Evolutionary conservation across 129 eudicot genomes (phyloP).

Genomic region (Heracleum sosnowskyi): DNA sequence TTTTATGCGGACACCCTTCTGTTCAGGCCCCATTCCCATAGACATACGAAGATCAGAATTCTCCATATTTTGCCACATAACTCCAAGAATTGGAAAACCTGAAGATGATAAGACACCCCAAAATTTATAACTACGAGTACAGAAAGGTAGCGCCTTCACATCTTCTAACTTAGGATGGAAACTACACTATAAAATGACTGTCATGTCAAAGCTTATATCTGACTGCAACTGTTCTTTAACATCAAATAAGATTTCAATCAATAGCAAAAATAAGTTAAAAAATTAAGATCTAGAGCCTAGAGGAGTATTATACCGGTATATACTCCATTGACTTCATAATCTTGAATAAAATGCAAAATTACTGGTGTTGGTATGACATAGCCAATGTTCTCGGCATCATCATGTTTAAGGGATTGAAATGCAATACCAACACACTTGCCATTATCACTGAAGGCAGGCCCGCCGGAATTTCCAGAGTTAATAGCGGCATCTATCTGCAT

Average conservation of each 20-base stretch:
- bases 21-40: slow-evolving; percentile 46
- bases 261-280: not conserved
- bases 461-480: slow-evolving; percentile 63
- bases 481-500: slow-evolving; percentile 63
- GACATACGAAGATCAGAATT: slow-evolving; percentile 54
- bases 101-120: not conserved
- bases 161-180: not conserved
- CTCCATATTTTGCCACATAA: slow-evolving; percentile 67
- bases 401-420: slow-evolving; percentile 62
- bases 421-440: slow-evolving; percentile 65
- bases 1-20: slow-evolving; percentile 57
- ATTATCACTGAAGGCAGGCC: slow-evolving; percentile 49
- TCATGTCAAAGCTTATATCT: not conserved
- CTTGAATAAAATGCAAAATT: slow-evolving; percentile 46
- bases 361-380: slow-evolving; percentile 66
- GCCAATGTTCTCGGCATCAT: slow-evolving; percentile 59
- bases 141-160: not conserved
- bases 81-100: slow-evolving; percentile 61
- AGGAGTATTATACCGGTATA: slow-evolving; percentile 39
- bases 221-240: not conserved
- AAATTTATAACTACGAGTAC: not conserved
- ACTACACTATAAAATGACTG: not conserved
- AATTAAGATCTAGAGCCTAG: not conserved
- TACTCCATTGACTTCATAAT: slow-evolving; percentile 48
- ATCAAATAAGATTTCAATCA: not conserved